A percentile compares a stretch with the other conserved stretches of the same genome.
These are phyloP conservation scores for Pholiota microspora DNA, from an alignment of 768 basidiomycete genomes.

Conservation along the genomic window DNA sequence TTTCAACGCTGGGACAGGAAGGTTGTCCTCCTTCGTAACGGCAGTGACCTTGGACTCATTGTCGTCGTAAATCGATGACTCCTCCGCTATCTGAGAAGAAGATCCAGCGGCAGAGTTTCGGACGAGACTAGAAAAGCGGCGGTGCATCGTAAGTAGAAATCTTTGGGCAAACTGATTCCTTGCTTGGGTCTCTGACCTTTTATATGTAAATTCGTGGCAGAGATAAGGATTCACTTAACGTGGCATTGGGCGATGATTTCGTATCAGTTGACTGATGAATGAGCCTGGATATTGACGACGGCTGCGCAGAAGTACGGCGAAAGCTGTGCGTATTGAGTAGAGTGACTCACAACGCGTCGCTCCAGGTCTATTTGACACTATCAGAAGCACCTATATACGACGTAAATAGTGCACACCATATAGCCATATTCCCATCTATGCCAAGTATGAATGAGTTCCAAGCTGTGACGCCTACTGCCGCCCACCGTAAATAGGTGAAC, in stretches of 20 bases:
- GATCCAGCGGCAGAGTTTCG: slow-evolving; percentile 19
- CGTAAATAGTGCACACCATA: not conserved
- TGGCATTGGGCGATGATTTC: not conserved
- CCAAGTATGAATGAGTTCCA: no score
- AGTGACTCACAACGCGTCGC: not conserved
- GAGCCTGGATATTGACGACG: not conserved
- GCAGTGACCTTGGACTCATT: slow-evolving; percentile 33
- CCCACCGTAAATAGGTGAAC: no score
- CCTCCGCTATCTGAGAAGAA: slow-evolving; percentile 10
- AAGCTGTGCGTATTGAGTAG: not conserved
- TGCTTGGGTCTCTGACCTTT: no score
- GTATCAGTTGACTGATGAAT: not conserved
- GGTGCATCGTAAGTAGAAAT: slow-evolving; percentile 20
- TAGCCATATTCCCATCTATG: no score
- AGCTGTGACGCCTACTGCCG: no score
- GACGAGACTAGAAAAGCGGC: slow-evolving; percentile 25
- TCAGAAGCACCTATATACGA: not conserved
- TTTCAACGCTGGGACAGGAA: slow-evolving; percentile 48
- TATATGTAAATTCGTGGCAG: no score
- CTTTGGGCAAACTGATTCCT: no score
- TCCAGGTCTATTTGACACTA: not conserved
- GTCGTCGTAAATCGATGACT: slow-evolving; percentile 28
- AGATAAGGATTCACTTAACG: no score
- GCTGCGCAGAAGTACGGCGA: not conserved
- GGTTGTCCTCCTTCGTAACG: slow-evolving; percentile 31